These are phyloP conservation scores for Aegilops sharonensis DNA, from an alignment of 176 grass and related monocot genomes.

Conservation along the genomic window DNA sequence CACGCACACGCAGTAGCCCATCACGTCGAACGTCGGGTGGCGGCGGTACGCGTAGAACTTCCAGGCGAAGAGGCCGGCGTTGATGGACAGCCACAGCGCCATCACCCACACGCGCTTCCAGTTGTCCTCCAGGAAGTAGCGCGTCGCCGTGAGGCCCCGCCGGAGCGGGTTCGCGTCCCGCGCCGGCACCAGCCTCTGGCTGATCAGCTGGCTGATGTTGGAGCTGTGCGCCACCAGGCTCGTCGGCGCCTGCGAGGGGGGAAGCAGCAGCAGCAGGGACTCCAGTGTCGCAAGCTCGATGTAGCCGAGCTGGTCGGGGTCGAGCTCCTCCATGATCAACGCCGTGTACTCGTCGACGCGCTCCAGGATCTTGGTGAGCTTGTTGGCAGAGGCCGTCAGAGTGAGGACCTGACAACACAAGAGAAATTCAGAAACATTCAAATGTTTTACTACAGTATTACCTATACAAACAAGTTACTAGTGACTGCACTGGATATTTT, in stretches of 20 bases:
- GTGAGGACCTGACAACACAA: constrained; percentile 55
- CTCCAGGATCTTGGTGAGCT: constrained; percentile 88
- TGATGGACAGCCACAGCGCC: constrained; percentile 72
- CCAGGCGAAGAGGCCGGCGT: constrained; percentile 64
- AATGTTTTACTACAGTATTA: no score
- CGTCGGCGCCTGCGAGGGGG: constrained; percentile 26
- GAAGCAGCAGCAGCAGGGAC: constrained; percentile 65
- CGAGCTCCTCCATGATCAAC: constrained; percentile 93
- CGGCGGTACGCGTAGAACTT: constrained; percentile 58
- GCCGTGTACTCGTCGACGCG: constrained; percentile 92
- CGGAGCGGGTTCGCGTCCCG: constrained; percentile 44
- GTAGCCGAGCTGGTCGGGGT: constrained; percentile 71
- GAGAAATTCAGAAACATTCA: no score
- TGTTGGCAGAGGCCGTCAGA: constrained; percentile 90
- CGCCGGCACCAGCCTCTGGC: constrained; percentile 69
- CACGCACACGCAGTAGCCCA: constrained; percentile 69
- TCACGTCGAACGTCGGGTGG: constrained; percentile 50
- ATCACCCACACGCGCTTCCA: constrained; percentile 94
- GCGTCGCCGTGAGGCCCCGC: constrained; percentile 15
- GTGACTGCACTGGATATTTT: no score
- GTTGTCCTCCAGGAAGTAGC: constrained; percentile 95
- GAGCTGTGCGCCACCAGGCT: constrained; percentile 47
- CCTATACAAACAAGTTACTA: no score
- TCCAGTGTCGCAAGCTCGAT: constrained; percentile 87
- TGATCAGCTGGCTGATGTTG: constrained; percentile 87